Base-by-base conservation (phyloP, 306 rosid genomes). In the Vigna mungo region DNA sequence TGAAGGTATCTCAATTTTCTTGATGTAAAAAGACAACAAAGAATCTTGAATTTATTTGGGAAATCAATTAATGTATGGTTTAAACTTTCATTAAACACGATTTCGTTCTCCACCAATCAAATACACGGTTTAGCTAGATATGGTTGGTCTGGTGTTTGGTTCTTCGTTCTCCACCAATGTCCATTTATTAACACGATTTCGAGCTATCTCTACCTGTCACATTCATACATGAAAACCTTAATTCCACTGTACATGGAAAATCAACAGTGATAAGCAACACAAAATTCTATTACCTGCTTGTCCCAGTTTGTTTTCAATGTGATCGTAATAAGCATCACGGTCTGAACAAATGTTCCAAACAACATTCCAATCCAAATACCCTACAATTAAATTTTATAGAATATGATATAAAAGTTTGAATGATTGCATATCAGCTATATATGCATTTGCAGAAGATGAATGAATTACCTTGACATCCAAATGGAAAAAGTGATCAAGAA, bases 351-450 rank as follows among this genome's bases (percentile, higher is more conserved):
- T 53, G 85, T 83, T 63, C 93, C 93, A 59, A 87, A 83, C 71
- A 89, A 36, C 93, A 89, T 89, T 70, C 93, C 93, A 52, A 85
- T 71, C 90, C 93, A 89, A 71, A 89, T 74, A 18, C 93, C 93
- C 93, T 89, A 54, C 78, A 36, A 30, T 30, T 30, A 30, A 3
- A 4, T 30, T 30, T 30, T 30, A 30, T 27, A 27, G 4, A 27
- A 27, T 27, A 3, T 27, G 32, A 3, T 3, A 27, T 3, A 30
- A 30, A 30, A 30, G 34, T 30, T 30, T 30, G 34, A 30, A 30
- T 30, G 34, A 30, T 30, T 30, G 34, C 5, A 3, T n/a, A n/a
- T 30, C 0, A 25, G 27, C 27, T 25, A 25, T n/a, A n/a, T n/a
- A n/a, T 25, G 27, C 27, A 25, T 30, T 30, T 30, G 32, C 34